Evolutionary conservation across 805 yeast genomes (phyloP), one percentile per base, ranked within the genome.

Genomic region (Candida cerambycidarum): DNA sequence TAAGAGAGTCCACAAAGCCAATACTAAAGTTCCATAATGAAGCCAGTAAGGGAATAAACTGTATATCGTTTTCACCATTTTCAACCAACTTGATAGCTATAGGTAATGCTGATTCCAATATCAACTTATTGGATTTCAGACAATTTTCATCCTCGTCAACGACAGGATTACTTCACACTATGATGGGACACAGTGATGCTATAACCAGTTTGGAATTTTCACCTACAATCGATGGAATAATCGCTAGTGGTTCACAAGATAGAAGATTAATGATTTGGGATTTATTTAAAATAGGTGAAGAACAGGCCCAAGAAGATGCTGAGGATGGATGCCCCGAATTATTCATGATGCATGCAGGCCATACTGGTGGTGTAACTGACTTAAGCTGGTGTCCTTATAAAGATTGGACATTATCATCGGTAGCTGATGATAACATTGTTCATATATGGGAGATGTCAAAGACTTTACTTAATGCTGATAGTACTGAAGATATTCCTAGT

Each of bases 311-410:
- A 51, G 96, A 88, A 52, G 96, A 89, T 57, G 85, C 89, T 23
- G 95, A 85, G 50, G 97, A 89, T 55, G 97, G 95, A 30, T 85
- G 85, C 19, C 92, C 96, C 4, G 97, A 89, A 60, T 64, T 89
- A 27, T 69, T 88, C 53, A 85, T 88, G 89, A 85, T 89, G 83
- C 96, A 89, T 58, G 95, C 95, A 29, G 96, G 96, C 15, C 96
- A 89, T 57, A 82, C 89, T 14, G 83, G 88, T 13, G 73, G 83
- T 5, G 82, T 86, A 13, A 80, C 82, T 32, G 95, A 86, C 58
- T 70, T 86, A 51, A 75, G 81, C 25, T 82, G 87, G 73, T 83
- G 82, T 56, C 80, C 82, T 5, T 79, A 71, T 51, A 73, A 80
- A 44, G 86, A 86, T n/a, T 86, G 92, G 90, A 75, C 86, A 29